A percentile compares a stretch with the other conserved stretches of the same genome.
Conservation (phyloP, 2,329 filamentous ascomycete species). For the Sclerotinia sclerotiorum region DNA sequence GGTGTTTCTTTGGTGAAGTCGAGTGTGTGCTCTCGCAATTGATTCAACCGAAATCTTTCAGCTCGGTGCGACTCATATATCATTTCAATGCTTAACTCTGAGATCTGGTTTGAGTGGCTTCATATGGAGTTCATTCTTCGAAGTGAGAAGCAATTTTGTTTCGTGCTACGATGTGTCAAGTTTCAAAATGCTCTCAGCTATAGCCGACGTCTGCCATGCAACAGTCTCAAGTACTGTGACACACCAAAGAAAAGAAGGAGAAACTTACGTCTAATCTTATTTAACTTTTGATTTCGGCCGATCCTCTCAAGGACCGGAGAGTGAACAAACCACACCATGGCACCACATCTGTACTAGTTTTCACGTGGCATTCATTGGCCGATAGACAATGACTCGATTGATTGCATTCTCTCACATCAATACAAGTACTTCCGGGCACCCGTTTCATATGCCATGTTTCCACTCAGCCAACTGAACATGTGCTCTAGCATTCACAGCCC, state of each 20-base stretch:
- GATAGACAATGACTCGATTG: neutral
- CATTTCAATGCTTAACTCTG: neutral
- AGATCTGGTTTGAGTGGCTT: neutral
- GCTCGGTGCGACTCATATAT: neutral
- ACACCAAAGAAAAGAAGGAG: conserved; percentile 6
- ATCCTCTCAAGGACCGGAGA: neutral
- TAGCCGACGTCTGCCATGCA: neutral
- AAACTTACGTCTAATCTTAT: neutral
- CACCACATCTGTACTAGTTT: neutral
- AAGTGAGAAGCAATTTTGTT: neutral
- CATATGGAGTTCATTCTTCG: neutral
- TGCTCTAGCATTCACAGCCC: neutral
- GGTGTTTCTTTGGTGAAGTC: neutral
- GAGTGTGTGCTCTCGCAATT: neutral
- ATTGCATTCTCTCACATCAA: neutral
- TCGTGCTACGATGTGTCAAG: neutral
- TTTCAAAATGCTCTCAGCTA: neutral
- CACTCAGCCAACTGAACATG: neutral
- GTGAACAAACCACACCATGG: neutral
- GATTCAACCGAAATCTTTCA: neutral
- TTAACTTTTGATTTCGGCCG: neutral
- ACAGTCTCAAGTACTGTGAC: neutral
- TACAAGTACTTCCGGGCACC: neutral
- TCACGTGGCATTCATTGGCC: neutral
- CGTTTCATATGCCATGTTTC: neutral